Base-by-base conservation (phyloP, 305 asterid genomes). In the Solanum chacoense region DNA sequence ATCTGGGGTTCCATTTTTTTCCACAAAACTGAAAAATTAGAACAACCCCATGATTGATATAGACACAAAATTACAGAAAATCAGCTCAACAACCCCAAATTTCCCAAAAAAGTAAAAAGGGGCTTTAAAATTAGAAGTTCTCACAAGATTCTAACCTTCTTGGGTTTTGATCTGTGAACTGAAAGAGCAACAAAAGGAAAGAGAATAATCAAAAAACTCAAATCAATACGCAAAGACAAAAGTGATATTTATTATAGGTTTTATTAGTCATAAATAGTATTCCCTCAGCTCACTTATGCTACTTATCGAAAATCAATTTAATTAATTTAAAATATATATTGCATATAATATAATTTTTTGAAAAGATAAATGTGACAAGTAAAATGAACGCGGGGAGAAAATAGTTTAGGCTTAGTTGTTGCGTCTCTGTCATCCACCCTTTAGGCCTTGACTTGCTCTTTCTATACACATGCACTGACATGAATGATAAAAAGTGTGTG, bases 401-500 rank as follows among this genome's bases (percentile, higher is more conserved):
- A 81, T 55, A 77, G 59, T 11, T 12, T 55, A 31, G n/a, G 31
- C 45, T 36, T 84, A 84, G 87, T 84, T 84, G 87, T 22, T 31
- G 74, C 12, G 45, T 84, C 87, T 55, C 74, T 55, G 74, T 84
- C 87, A 84, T 31, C 45, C 87, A 84, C 45, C 74, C 87, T 84
- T 11, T 31, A 34, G 9, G 45, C 26, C 18, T 75, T 75, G 32
- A 31, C n/a, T 84, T 84, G 74, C n/a, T 84, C n/a, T 50, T 84
- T 50, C 69, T 10, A 2, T 81, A 18, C 72, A 81, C 28, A 45
- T 81, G 86, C 71, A 42, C 2, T 45, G 71, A 81, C 38, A 81
- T 67, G 6, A 7, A 24, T 7, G 36, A 80, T 80, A 29, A 26
- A 18, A 42, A 81, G 71, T 45, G 71, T 80, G 11, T 42, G 10